phyloP scores from a whole-genome alignment of 169 alveolate species.

The Plasmodium gonderi region DNA sequence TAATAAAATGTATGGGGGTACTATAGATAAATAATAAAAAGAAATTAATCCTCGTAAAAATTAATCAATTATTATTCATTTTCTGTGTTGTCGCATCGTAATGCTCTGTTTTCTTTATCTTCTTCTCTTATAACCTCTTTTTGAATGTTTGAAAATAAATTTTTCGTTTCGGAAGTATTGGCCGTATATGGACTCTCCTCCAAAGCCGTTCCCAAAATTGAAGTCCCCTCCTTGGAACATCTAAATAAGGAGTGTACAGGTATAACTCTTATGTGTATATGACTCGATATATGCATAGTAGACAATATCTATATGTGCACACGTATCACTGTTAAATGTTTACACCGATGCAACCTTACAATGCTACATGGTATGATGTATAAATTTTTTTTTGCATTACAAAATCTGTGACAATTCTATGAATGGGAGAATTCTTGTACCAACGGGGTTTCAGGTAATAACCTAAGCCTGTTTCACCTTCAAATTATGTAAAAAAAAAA shows the following conservation, averaged over 20 bases:
- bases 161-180: slow-evolving; percentile 88
- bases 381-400: slow-evolving; percentile 44
- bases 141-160: slow-evolving; percentile 83
- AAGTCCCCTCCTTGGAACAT: slow-evolving; percentile 92
- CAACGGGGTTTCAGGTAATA: slow-evolving; percentile 88
- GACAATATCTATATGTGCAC: background rate
- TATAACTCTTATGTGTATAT: background rate
- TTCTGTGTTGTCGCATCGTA: too few species aligned
- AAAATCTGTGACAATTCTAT: slow-evolving; percentile 85
- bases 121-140: slow-evolving; percentile 78
- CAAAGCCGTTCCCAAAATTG: slow-evolving; percentile 89
- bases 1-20: background rate
- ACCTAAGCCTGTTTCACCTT: slow-evolving; percentile 89
- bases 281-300: background rate
- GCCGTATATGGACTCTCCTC: slow-evolving; percentile 91
- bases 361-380: background rate
- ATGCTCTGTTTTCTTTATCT: background rate
- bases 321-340: background rate
- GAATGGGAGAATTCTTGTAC: slow-evolving; percentile 87
- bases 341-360: background rate
- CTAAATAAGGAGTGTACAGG: slow-evolving; percentile 26
- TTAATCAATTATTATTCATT: background rate
- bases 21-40: background rate
- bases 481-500: too few species aligned
- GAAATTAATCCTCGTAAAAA: slow-evolving; percentile 1